Evolutionary conservation across 371 early-diverging fungal species (phyloP).

Genomic region (Syncephalastrum monosporum): DNA sequence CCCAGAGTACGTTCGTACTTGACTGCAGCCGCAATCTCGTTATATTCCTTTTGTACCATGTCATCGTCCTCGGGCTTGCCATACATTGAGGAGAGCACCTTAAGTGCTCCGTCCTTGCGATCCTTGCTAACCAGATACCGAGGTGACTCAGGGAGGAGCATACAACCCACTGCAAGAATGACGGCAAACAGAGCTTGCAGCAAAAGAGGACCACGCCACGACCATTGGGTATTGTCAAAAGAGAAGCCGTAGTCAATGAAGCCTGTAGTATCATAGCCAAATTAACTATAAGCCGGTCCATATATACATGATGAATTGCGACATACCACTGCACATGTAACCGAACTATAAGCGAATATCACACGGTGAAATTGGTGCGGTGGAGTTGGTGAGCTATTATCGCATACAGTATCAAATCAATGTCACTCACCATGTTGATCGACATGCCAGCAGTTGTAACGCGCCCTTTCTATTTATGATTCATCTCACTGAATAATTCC

Average conservation of each 20-base stretch:
- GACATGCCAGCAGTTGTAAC: slow-evolving; percentile 41
- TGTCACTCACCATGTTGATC: slow-evolving; percentile 24
- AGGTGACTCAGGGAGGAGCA: slow-evolving; percentile 55
- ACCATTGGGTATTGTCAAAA: slow-evolving; percentile 24
- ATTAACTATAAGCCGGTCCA: too few species aligned
- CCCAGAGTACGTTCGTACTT: slow-evolving; percentile 67
- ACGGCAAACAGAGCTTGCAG: slow-evolving; percentile 46
- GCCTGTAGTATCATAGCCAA: background rate
- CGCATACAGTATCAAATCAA: too few species aligned
- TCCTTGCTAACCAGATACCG: slow-evolving; percentile 48
- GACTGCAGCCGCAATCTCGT: slow-evolving; percentile 67
- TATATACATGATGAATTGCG: too few species aligned
- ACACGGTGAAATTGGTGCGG: too few species aligned
- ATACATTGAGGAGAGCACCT: slow-evolving; percentile 70
- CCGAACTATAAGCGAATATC: slow-evolving; percentile 14
- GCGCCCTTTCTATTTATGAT: slow-evolving; percentile 22
- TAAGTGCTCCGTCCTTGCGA: slow-evolving; percentile 50
- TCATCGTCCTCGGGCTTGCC: slow-evolving; percentile 48
- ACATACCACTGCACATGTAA: slow-evolving; percentile 20
- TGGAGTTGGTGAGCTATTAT: too few species aligned
- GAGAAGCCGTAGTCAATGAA: slow-evolving; percentile 45
- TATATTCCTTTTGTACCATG: slow-evolving; percentile 65
- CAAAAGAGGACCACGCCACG: slow-evolving; percentile 46
- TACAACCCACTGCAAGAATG: slow-evolving; percentile 40
- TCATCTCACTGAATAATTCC: background rate